Conservation (phyloP, 2,329 filamentous ascomycete species). For the Colletotrichum australisinense region DNA sequence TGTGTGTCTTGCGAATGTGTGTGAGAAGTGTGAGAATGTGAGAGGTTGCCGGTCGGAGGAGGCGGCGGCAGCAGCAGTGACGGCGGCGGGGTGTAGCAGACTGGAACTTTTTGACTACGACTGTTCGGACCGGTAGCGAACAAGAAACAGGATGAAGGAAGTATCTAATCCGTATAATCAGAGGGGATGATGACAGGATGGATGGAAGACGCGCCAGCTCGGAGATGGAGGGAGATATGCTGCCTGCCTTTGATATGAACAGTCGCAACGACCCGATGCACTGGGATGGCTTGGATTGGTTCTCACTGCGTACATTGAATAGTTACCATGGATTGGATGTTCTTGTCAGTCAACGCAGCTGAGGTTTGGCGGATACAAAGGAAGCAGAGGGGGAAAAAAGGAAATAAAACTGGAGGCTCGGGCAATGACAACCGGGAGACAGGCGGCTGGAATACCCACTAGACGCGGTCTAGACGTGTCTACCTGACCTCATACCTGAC, state of each 20-base stretch:
- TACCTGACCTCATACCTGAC: conserved; percentile 24
- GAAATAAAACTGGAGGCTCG: background rate
- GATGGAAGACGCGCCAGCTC: background rate
- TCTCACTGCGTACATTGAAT: background rate
- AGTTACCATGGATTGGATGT: background rate
- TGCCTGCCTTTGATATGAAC: background rate
- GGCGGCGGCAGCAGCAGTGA: too few relatives aligned
- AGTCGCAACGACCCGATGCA: background rate
- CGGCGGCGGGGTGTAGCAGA: background rate
- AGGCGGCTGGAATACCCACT: conserved; percentile 15
- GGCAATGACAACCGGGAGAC: conserved; percentile 6
- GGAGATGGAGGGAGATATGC: conserved; percentile 7
- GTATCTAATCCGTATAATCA: background rate
- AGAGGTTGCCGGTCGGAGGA: background rate
- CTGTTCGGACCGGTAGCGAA: background rate
- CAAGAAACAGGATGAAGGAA: background rate
- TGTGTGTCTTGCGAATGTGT: background rate
- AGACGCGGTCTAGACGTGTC: background rate
- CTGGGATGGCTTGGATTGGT: conserved; percentile 14
- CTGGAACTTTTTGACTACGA: background rate
- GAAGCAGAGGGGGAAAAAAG: background rate
- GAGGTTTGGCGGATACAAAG: conserved; percentile 2
- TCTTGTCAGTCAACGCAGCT: background rate
- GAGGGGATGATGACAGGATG: background rate
- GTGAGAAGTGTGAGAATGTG: background rate